phyloP scores from a whole-genome alignment of 352 stramenopile species.

The Thalassiosira delicatula region DNA sequence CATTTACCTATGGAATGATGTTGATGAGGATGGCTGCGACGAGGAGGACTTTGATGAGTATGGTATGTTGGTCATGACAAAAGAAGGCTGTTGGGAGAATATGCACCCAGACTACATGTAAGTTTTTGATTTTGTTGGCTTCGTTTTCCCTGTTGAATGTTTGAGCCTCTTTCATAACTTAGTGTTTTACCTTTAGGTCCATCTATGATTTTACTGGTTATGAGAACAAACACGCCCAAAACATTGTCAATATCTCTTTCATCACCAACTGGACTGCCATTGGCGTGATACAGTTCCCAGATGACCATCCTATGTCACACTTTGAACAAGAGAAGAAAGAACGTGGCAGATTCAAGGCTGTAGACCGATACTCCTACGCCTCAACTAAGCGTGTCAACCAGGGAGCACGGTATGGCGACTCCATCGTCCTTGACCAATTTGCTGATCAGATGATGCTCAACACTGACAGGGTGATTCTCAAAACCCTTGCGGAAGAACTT shows the following conservation, averaged over 20 bases:
- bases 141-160: too few relatives aligned
- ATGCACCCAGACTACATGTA: slow-evolving; percentile 67
- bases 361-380: slow-evolving; percentile 49
- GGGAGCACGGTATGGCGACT: slow-evolving; percentile 57
- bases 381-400: slow-evolving; percentile 56
- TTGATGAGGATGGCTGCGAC: slow-evolving; percentile 56
- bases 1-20: slow-evolving; percentile 65
- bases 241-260: slow-evolving; percentile 12
- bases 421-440: slow-evolving; percentile 66
- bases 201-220: slow-evolving; percentile 68
- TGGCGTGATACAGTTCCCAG: slow-evolving; percentile 58
- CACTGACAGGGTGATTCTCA: slow-evolving; percentile 12
- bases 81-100: slow-evolving; percentile 71
- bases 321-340: slow-evolving; percentile 50
- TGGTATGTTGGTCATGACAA: slow-evolving; percentile 66
- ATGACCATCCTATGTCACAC: slow-evolving; percentile 47
- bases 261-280: slow-evolving; percentile 45
- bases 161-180: background rate
- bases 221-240: slow-evolving; percentile 27
- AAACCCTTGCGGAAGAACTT: background rate
- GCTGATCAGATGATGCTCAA: slow-evolving; percentile 45
- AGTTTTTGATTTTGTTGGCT: slow-evolving; percentile 24
- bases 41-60: slow-evolving; percentile 47
- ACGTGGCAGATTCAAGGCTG: slow-evolving; percentile 3
- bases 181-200: slow-evolving; percentile 17